Base-by-base conservation (phyloP, 164 flowering plant species). In the Brasenia schreberi region DNA sequence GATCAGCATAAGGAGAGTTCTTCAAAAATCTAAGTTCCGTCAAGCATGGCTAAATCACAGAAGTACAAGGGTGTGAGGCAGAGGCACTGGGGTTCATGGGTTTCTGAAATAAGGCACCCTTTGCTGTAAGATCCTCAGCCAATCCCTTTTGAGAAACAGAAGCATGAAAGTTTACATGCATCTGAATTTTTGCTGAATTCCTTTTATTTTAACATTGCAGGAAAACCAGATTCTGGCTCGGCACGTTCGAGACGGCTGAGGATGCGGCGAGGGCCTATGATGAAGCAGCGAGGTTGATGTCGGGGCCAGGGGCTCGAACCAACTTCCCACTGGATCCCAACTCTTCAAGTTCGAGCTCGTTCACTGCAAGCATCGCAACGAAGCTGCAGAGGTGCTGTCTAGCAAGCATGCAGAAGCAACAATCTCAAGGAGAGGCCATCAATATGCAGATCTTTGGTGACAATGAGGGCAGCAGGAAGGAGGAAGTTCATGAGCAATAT, bases 51-150 rank as follows among this genome's bases (percentile, higher is more conserved):
- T 18, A 43, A 65, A 49, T 10, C 5, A 49, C 71, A 72, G 62
- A 73, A 65, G 49, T 73, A 65, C 72, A 73, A 63, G 63, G 75
- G 75, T 61, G 75, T 73, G 33, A 65, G 75, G 43, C 75, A 73
- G 63, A 69, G 75, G 65, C 72, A 73, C 49, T 73, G 75, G 75
- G 75, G 75, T 16, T 73, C 75, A 0, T 73, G 75, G 72, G 75
- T 73, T 18, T 69, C 75, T 11, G 75, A 73, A 68, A 73, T 73
- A 43, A 66, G 75, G 23, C 72, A 73, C 66, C 75, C 75, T 61
- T 63, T 73, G 27, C 69, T 73, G 75, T 73, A 69, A 68, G 16
- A 33, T 42, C 17, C 19, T 59, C n/a, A 9, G 18, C 6, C n/a
- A 1, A 39, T 1, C 62, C 63, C 39, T 33, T 33, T 18, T 12